Evolutionary conservation across 805 yeast genomes (phyloP).

Genomic region (Candida dendrica): DNA sequence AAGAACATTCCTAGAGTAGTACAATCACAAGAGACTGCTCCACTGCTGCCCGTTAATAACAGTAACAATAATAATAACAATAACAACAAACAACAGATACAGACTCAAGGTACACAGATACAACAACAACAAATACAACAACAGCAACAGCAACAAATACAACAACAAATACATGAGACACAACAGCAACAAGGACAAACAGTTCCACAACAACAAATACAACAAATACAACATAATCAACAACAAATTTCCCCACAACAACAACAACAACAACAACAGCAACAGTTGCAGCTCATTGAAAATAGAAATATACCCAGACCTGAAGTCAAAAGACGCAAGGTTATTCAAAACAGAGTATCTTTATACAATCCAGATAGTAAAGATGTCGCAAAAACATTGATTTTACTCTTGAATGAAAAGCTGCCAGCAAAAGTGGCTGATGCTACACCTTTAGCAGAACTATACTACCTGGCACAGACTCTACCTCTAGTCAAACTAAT

Average conservation of each 20-base stretch:
- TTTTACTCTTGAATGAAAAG: slow-evolving; percentile 40
- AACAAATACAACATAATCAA: not conserved
- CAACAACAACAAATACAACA: slow-evolving; percentile 1
- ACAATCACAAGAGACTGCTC: not conserved
- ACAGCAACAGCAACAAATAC: not conserved
- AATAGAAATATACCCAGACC: slow-evolving; percentile 6
- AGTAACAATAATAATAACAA: not conserved
- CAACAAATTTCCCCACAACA: slow-evolving; percentile 1
- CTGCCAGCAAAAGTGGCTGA: slow-evolving; percentile 49
- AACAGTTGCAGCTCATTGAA: slow-evolving; percentile 2
- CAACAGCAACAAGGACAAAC: not conserved
- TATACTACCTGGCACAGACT: slow-evolving; percentile 82
- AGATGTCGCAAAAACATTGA: slow-evolving; percentile 37
- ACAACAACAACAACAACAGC: slow-evolving; percentile 4
- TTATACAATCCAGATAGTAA: slow-evolving; percentile 27
- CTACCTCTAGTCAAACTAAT: slow-evolving; percentile 75
- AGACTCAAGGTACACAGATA: not conserved
- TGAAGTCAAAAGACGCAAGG: slow-evolving; percentile 8
- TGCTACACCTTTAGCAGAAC: slow-evolving; percentile 69
- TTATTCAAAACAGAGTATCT: slow-evolving; percentile 9
- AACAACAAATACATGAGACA: not conserved
- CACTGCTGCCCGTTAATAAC: not conserved
- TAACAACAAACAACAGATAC: slow-evolving; percentile 1
- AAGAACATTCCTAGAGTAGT: slow-evolving; percentile 13
- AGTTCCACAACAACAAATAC: not conserved